Percentiles rank a stretch among this genome's conserved stretches.
These are phyloP conservation scores for Trametes villosa DNA, from an alignment of 768 basidiomycete genomes.

Conservation along the genomic window DNA sequence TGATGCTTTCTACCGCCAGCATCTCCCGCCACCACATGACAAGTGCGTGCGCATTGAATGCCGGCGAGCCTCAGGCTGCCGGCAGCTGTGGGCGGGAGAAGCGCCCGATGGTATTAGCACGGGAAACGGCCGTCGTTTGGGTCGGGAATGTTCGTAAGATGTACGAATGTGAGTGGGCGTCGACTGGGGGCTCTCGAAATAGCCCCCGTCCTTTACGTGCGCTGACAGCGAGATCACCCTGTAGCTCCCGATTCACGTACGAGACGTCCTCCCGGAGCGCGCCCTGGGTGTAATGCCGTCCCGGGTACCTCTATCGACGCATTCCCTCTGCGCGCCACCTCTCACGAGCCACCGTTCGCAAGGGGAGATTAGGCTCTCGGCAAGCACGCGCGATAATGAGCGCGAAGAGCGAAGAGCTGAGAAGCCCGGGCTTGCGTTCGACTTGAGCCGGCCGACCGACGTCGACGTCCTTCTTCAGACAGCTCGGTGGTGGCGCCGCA, in stretches of 20 bases:
- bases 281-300: too few species aligned
- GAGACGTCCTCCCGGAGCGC: conserved; percentile 1
- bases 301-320: too few species aligned
- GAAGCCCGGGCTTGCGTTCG: neutral
- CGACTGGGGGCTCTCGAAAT: too few species aligned
- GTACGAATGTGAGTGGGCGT: neutral
- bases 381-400: neutral
- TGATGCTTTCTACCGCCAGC: neutral
- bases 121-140: conserved; percentile 1
- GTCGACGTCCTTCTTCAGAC: neutral
- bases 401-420: neutral
- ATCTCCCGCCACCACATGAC: neutral
- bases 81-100: conserved; percentile 9
- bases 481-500: neutral
- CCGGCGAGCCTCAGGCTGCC: neutral
- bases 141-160: neutral
- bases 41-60: neutral
- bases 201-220: too few species aligned
- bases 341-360: too few species aligned
- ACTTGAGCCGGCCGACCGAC: neutral
- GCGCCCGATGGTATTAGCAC: conserved; percentile 3
- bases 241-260: conserved; percentile 17
- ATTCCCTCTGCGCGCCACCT: too few species aligned
- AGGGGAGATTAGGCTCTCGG: neutral
- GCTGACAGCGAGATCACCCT: neutral